Conservation (phyloP, 202 grass and related monocot genomes). For the Panicum hallii region DNA sequence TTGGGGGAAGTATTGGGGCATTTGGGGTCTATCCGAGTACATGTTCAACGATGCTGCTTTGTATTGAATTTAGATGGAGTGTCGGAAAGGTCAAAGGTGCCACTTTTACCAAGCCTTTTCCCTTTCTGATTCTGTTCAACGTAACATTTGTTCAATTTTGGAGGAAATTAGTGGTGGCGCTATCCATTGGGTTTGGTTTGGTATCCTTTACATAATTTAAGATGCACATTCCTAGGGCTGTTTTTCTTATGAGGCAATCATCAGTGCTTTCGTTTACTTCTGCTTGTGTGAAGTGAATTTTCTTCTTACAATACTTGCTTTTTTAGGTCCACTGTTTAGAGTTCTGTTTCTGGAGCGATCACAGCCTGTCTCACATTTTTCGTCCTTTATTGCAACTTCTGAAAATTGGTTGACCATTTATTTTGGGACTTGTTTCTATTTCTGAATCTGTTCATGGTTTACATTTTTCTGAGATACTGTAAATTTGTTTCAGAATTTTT, state of each 20-base stretch:
- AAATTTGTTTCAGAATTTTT: neutral
- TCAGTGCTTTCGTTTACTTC: slow-evolving; percentile 1
- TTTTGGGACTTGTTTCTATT: neutral
- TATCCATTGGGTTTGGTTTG: neutral
- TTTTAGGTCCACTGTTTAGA: neutral
- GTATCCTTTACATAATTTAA: neutral
- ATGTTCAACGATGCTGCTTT: neutral
- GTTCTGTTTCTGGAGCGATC: neutral
- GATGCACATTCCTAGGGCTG: neutral
- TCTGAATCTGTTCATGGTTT: neutral
- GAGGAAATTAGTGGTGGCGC: neutral
- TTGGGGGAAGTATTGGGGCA: neutral
- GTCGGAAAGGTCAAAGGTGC: neutral
- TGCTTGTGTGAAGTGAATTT: slow-evolving; percentile 13
- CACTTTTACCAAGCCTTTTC: neutral
- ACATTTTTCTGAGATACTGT: neutral
- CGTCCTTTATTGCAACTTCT: neutral
- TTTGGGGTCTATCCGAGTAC: slow-evolving; percentile 10
- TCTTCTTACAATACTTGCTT: neutral
- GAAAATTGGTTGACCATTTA: neutral
- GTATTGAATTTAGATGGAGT: neutral
- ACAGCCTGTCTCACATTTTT: slow-evolving; percentile 22
- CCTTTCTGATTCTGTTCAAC: slow-evolving; percentile 6
- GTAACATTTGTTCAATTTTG: neutral
- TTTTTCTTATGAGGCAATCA: slow-evolving; percentile 15